Evolutionary conservation across 1,284 basidiomycete species (phyloP).

Genomic region (Golubevia pallescens): DNA sequence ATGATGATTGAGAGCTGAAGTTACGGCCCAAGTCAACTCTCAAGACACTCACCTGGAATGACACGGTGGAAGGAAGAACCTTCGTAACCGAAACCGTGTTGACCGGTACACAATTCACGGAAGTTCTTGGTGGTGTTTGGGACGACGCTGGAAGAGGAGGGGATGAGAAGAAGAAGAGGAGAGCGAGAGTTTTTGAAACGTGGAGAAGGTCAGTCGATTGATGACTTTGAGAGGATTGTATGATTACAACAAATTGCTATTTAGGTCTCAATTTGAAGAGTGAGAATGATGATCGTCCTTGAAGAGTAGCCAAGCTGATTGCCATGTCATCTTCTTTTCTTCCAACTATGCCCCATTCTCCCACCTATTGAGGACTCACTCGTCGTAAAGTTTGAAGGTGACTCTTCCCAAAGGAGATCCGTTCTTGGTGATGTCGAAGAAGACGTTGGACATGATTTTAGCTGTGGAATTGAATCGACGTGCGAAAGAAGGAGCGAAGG

Average conservation of each 20-base stretch:
- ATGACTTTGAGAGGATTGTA: background rate
- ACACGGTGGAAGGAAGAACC: conserved; percentile 26
- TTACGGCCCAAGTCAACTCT: background rate
- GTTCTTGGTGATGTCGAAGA: conserved; percentile 73
- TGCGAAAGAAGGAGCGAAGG: conserved; percentile 35
- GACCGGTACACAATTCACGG: conserved; percentile 47
- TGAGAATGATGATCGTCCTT: no score
- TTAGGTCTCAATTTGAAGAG: no score
- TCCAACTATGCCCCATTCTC: no score
- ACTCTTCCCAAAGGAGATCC: conserved; percentile 63
- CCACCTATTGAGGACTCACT: conserved; percentile 13
- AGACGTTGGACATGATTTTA: conserved; percentile 68
- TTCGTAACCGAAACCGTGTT: conserved; percentile 27
- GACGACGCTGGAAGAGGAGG: no score
- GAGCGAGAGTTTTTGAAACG: no score
- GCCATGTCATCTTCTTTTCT: no score
- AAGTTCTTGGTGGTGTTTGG: conserved; percentile 60
- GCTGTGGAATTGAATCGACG: conserved; percentile 48
- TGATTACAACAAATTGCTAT: background rate
- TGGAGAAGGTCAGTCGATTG: background rate
- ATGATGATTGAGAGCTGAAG: background rate
- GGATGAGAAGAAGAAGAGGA: no score
- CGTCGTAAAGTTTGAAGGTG: conserved; percentile 48
- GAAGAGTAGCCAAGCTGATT: no score
- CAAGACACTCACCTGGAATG: conserved; percentile 11